A percentile compares a stretch with the other conserved stretches of the same genome.
Conservation (phyloP, 495 filamentous ascomycete species). For the Podospora tetraspora region DNA sequence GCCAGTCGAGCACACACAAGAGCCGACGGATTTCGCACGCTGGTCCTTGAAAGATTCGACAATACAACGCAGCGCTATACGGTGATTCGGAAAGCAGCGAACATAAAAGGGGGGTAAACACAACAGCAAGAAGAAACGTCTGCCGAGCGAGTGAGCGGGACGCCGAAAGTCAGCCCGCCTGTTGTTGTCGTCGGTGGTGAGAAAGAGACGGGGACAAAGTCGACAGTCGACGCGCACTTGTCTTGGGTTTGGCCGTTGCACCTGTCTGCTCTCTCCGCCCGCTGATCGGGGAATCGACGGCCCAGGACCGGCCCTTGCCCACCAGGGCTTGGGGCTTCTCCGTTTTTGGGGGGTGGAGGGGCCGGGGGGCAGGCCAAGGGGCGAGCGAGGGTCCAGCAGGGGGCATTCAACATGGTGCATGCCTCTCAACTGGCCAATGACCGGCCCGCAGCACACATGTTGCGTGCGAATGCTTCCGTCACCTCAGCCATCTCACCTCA, state of each 20-base stretch:
- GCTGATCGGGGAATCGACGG: slow-evolving; percentile 8
- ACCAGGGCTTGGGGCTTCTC: background rate
- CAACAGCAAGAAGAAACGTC: background rate
- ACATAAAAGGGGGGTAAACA: background rate
- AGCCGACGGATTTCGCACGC: background rate
- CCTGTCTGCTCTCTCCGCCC: slow-evolving; percentile 12
- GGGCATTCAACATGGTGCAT: background rate
- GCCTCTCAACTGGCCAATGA: slow-evolving; percentile 5
- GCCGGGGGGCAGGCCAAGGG: slow-evolving; percentile 5
- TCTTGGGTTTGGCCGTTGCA: slow-evolving; percentile 8
- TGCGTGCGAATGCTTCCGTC: slow-evolving; percentile 9
- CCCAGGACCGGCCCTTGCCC: slow-evolving; percentile 10
- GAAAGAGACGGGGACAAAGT: slow-evolving; percentile 4
- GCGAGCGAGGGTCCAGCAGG: slow-evolving; percentile 11
- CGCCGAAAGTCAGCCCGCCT: background rate
- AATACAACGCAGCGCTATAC: background rate
- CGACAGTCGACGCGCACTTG: slow-evolving; percentile 3
- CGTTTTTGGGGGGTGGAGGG: slow-evolving; percentile 1
- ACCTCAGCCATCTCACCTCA: slow-evolving; percentile 1
- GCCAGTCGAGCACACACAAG: background rate
- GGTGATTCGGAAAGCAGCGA: background rate
- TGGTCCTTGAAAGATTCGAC: background rate
- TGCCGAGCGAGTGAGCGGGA: slow-evolving; percentile 1
- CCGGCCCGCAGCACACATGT: background rate
- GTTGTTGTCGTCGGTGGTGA: background rate